phyloP scores from a whole-genome alignment of 2,329 filamentous ascomycete genomes.

The Chrysoporthe austroafricana region DNA sequence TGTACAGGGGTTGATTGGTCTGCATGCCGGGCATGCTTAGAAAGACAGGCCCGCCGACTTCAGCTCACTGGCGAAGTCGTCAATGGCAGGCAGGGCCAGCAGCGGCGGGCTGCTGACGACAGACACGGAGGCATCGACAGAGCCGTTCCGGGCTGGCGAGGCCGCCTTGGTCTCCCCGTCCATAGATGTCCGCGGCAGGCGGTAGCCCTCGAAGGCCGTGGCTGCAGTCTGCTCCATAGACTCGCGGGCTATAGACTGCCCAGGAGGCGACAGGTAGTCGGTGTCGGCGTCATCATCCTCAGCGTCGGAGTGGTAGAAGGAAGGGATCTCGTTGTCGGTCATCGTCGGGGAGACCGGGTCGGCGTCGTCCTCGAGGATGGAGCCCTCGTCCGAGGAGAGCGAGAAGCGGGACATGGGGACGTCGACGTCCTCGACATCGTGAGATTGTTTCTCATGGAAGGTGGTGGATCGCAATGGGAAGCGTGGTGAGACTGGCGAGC shows the following conservation, averaged over 20 bases:
- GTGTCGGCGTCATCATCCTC: slow-evolving; percentile 47
- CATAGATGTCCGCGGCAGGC: slow-evolving; percentile 45
- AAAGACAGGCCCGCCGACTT: slow-evolving; percentile 20
- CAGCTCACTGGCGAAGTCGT: slow-evolving; percentile 42
- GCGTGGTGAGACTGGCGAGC: slow-evolving; percentile 35
- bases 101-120: slow-evolving; percentile 31
- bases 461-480: slow-evolving; percentile 35
- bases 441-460: slow-evolving; percentile 19
- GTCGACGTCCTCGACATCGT: slow-evolving; percentile 35
- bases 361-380: slow-evolving; percentile 35
- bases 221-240: slow-evolving; percentile 34
- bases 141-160: slow-evolving; percentile 9
- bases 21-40: neutral
- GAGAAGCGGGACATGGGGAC: slow-evolving; percentile 36
- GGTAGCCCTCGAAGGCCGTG: slow-evolving; percentile 47
- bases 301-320: slow-evolving; percentile 49
- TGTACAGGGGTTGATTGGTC: no score
- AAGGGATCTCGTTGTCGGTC: slow-evolving; percentile 46
- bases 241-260: slow-evolving; percentile 27
- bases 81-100: slow-evolving; percentile 43
- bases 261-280: slow-evolving; percentile 38
- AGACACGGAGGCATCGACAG: slow-evolving; percentile 22
- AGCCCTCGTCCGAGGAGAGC: slow-evolving; percentile 37
- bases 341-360: slow-evolving; percentile 40
- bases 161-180: slow-evolving; percentile 33